Evolutionary conservation across 2,329 filamentous ascomycete genomes (phyloP), one percentile per base, ranked within the genome.

Genomic region (Fusarium luffae): DNA sequence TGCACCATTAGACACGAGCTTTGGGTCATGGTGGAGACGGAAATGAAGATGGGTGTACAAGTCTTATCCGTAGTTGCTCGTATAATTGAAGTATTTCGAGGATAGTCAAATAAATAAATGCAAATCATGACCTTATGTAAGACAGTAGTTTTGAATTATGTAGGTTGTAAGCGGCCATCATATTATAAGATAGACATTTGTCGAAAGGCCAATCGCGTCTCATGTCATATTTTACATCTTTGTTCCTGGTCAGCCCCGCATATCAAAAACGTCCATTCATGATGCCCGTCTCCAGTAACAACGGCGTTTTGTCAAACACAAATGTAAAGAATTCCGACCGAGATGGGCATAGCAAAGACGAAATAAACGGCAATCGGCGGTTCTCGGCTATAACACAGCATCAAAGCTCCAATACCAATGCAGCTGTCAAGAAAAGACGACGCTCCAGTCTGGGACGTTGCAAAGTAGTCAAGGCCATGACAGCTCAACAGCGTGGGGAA

Each of bases 401-500:
- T 66, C 27, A 18, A 52, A 41, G 32, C 37, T 42, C 18, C 49
- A 27, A 28, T 25, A 23, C 40, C 9, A 25, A 21, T 46, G 41
- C 50, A 51, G 23, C 54, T 49, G 30, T 44, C 19, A 19, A 42
- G 13, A 40, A 51, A 27, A 47, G 47, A 34, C 28, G 59, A 67
- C 49, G 59, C 69, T 61, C 62, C 52, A 69, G 50, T 40, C 37
- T 62, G 40, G 40, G 34, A 28, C 23, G 21, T 18, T n/a, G 42
- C 32, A 52, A 52, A 43, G 42, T 21, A 27, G 34, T 37, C 44
- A 42, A 19, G 34, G 42, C 44, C 28, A 49, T 66, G 65, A 54
- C 46, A 49, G 46, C 47, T 54, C 27, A 44, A 55, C 66, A 58
- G 58, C 67, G 67, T 71, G 69, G 64, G 54, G 62, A 56, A 40